Evolutionary conservation across 1,284 basidiomycete genomes (phyloP).

Genomic region (Leucoagaricus sp.): DNA sequence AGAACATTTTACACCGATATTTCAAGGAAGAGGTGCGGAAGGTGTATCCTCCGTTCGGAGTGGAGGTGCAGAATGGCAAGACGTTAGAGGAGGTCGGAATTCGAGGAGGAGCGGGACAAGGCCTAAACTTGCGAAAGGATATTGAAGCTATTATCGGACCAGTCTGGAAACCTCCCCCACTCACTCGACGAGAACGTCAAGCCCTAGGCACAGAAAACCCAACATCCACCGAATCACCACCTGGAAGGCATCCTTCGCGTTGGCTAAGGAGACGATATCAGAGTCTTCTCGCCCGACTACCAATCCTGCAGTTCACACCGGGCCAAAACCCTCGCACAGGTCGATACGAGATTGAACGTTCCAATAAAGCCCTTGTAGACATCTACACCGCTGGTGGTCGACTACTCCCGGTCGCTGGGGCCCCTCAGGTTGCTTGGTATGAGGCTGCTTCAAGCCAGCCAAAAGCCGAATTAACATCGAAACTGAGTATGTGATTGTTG

Average conservation of each 20-base stretch:
- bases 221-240: not conserved
- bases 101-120: constrained; percentile 38
- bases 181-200: constrained; percentile 34
- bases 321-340: constrained; percentile 10
- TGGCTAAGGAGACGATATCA: constrained; percentile 72
- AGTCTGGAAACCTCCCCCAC: constrained; percentile 21
- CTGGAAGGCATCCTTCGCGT: constrained; percentile 42
- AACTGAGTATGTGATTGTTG: no score
- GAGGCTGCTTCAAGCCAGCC: not conserved
- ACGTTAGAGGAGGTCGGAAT: not conserved
- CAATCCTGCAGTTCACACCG: constrained; percentile 47
- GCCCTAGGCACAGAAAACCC: not conserved
- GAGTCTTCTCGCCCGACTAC: constrained; percentile 56
- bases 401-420: constrained; percentile 10
- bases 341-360: constrained; percentile 21
- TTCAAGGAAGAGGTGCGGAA: constrained; percentile 58
- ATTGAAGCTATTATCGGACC: constrained; percentile 48
- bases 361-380: constrained; percentile 14
- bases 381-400: constrained; percentile 11
- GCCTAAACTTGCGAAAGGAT: constrained; percentile 44
- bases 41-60: constrained; percentile 58
- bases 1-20: constrained; percentile 71
- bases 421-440: constrained; percentile 9
- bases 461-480: not conserved
- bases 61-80: constrained; percentile 18